A percentile compares a stretch with the other conserved stretches of the same genome.
Evolutionary conservation across 305 asterid genomes (phyloP).

Genomic region (Lippia alba): DNA sequence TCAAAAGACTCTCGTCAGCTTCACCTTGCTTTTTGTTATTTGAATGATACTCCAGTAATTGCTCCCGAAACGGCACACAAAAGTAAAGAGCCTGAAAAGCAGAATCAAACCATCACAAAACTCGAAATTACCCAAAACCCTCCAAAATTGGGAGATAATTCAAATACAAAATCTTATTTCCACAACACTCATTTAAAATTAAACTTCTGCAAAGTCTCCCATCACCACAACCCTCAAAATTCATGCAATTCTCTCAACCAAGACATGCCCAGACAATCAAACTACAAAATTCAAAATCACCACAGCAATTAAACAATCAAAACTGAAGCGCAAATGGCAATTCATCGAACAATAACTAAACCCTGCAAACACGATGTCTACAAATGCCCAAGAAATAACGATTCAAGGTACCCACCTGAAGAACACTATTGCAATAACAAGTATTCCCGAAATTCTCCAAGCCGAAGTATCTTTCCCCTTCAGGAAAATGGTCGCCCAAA

Average conservation of each 20-base stretch:
- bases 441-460: slow-evolving; percentile 93
- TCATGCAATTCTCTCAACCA: slow-evolving; percentile 27
- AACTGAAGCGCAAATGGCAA: background rate
- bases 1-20: slow-evolving; percentile 66
- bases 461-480: slow-evolving; percentile 89
- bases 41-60: slow-evolving; percentile 62
- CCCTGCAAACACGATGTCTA: background rate
- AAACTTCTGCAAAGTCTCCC: background rate
- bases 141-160: slow-evolving; percentile 9
- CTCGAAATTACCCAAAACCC: slow-evolving; percentile 1
- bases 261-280: slow-evolving; percentile 15
- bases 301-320: slow-evolving; percentile 6
- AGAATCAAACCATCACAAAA: slow-evolving; percentile 28
- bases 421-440: slow-evolving; percentile 88
- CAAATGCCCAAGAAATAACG: background rate
- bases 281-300: background rate
- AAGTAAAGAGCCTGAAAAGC: slow-evolving; percentile 64
- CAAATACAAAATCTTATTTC: slow-evolving; percentile 10
- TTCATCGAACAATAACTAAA: slow-evolving; percentile 9
- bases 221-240: background rate
- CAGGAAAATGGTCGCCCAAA: slow-evolving; percentile 91
- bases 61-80: slow-evolving; percentile 75
- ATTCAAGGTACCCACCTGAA: slow-evolving; percentile 53
- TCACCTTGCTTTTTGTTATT: slow-evolving; percentile 51
- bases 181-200: slow-evolving; percentile 10